These are phyloP conservation scores for Melanomma pulvis-pyrius DNA, from an alignment of 495 filamentous ascomycete genomes.

Conservation along the genomic window DNA sequence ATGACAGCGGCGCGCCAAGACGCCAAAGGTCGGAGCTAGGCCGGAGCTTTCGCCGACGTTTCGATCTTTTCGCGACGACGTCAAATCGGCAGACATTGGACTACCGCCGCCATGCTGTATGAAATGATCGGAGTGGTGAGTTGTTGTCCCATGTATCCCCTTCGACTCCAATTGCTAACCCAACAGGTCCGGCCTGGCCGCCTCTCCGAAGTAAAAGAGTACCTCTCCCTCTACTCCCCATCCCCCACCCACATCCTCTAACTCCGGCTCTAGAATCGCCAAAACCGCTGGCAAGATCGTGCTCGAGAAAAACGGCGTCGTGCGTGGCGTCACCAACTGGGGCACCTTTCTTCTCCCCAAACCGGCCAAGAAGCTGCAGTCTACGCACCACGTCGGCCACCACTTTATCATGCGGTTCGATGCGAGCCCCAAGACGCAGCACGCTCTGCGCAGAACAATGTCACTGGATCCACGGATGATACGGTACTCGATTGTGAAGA, in stretches of 20 bases:
- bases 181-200: constrained; percentile 83
- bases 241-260: constrained; percentile 13
- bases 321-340: constrained; percentile 94
- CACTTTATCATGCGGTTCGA: constrained; percentile 99
- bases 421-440: constrained; percentile 67
- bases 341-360: constrained; percentile 83
- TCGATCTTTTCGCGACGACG: background rate
- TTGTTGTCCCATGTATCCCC: constrained; percentile 13
- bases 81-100: background rate
- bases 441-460: constrained; percentile 70
- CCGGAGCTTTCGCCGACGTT: constrained; percentile 1
- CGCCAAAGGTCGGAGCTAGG: background rate
- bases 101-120: constrained; percentile 76
- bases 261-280: constrained; percentile 70
- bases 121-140: constrained; percentile 93
- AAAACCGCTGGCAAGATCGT: constrained; percentile 80
- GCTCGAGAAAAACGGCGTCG: constrained; percentile 81
- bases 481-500: constrained; percentile 78
- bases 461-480: constrained; percentile 91
- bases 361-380: constrained; percentile 71
- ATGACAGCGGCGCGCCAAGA: constrained; percentile 3
- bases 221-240: constrained; percentile 39
- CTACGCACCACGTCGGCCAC: constrained; percentile 77
- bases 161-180: constrained; percentile 10
- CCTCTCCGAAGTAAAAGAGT: constrained; percentile 93